Conservation (phyloP, 169 alveolate species). For the Blepharisma undulans region DNA sequence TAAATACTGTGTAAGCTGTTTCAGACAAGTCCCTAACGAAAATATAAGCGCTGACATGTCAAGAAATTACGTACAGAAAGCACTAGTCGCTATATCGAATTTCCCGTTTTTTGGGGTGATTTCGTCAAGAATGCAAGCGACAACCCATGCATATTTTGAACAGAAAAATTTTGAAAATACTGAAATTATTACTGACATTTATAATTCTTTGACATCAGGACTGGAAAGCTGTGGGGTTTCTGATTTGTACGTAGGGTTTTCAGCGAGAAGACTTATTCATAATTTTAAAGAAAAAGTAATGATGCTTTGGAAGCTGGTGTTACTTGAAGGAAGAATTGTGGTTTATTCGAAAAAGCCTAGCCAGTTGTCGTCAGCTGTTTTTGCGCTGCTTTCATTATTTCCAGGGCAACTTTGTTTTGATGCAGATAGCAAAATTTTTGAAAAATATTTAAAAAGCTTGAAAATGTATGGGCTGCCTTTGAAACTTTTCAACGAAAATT, state of each 20-base stretch:
- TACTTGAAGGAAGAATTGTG: constrained; percentile 19
- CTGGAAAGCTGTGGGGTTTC: background rate
- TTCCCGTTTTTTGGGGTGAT: constrained; percentile 11
- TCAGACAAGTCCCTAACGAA: constrained; percentile 4
- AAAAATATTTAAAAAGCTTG: background rate
- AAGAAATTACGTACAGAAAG: constrained; percentile 28
- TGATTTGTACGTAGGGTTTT: background rate
- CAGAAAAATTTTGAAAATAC: constrained; percentile 26
- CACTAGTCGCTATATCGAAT: constrained; percentile 2
- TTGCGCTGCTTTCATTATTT: background rate
- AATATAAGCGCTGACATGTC: background rate
- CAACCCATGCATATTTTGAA: constrained; percentile 28
- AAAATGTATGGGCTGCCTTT: constrained; percentile 23
- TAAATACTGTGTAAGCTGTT: constrained; percentile 24
- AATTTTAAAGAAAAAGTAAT: constrained; percentile 12
- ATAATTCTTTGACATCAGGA: background rate
- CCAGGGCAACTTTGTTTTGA: constrained; percentile 35
- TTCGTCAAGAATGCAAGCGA: background rate
- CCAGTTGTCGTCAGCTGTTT: background rate
- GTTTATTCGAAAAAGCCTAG: constrained; percentile 31
- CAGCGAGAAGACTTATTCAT: background rate
- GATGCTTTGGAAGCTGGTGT: background rate
- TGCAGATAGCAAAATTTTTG: background rate
- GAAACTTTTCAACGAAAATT: background rate
- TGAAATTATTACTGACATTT: background rate